A percentile compares a stretch with the other conserved stretches of the same genome.
Conservation (phyloP, 2,329 filamentous ascomycete species). For the Trichocomaceae sp. region DNA sequence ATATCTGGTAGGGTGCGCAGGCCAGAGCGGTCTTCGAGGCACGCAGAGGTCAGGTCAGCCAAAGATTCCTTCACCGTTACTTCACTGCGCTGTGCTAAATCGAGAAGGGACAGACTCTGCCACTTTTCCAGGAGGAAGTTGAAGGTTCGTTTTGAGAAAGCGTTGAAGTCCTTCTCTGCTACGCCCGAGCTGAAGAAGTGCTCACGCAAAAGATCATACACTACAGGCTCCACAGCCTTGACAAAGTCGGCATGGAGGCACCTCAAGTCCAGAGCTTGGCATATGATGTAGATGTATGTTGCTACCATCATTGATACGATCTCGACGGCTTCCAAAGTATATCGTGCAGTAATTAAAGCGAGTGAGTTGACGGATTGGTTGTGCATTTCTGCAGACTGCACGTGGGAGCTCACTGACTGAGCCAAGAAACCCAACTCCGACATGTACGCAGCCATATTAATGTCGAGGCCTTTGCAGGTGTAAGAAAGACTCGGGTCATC, state of each 20-base stretch:
- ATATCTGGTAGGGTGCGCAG: constrained; percentile 1
- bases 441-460: constrained; percentile 59
- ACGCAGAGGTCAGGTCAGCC: constrained; percentile 8
- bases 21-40: constrained; percentile 1
- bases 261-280: constrained; percentile 53
- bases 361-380: constrained; percentile 63
- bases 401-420: constrained; percentile 56
- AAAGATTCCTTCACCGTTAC: constrained; percentile 11
- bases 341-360: constrained; percentile 53
- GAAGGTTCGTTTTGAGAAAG: constrained; percentile 8
- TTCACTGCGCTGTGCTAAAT: constrained; percentile 10
- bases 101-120: constrained; percentile 13
- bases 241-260: constrained; percentile 19
- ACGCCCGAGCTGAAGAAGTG: constrained; percentile 7
- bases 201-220: constrained; percentile 7
- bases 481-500: constrained; percentile 55
- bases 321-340: constrained; percentile 52
- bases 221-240: constrained; percentile 4
- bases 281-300: constrained; percentile 49
- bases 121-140: constrained; percentile 10
- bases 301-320: constrained; percentile 52
- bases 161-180: constrained; percentile 1
- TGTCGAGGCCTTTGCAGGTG: constrained; percentile 59
- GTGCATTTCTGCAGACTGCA: constrained; percentile 60
- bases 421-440: constrained; percentile 57